phyloP scores from a whole-genome alignment of 2,329 filamentous ascomycete genomes.

The Pseudocercospora musae region DNA sequence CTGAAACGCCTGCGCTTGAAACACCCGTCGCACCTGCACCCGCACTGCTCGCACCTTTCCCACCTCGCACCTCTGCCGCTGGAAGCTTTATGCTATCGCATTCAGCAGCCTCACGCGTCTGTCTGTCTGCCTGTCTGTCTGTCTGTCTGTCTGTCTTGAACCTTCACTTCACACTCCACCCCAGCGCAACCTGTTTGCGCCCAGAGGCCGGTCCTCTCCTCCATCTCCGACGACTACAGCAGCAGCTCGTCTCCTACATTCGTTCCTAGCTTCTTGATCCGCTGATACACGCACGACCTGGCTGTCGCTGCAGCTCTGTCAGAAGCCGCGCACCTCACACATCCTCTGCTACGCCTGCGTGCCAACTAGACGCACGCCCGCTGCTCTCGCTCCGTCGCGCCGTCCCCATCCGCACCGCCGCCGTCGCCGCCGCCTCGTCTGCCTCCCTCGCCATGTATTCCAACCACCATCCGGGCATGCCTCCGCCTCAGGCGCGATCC shows the following conservation, averaged over 20 bases:
- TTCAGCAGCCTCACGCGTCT: not conserved
- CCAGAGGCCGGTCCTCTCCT: slow-evolving; percentile 25
- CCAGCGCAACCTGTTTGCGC: slow-evolving; percentile 7
- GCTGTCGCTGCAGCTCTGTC: slow-evolving; percentile 19
- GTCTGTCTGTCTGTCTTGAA: slow-evolving; percentile 12
- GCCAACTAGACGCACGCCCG: slow-evolving; percentile 8
- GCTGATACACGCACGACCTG: slow-evolving; percentile 20
- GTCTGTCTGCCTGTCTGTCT: no score
- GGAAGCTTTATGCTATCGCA: not conserved
- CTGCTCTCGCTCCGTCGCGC: slow-evolving; percentile 3
- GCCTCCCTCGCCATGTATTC: slow-evolving; percentile 43
- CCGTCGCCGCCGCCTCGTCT: not conserved
- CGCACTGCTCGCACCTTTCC: not conserved
- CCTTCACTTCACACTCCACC: slow-evolving; percentile 4
- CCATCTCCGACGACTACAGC: slow-evolving; percentile 12
- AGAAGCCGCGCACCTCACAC: slow-evolving; percentile 6
- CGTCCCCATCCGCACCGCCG: not conserved
- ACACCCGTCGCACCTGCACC: not conserved
- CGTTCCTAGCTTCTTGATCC: slow-evolving; percentile 10
- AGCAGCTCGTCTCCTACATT: slow-evolving; percentile 14
- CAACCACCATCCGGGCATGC: slow-evolving; percentile 72
- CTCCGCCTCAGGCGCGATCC: slow-evolving; percentile 66
- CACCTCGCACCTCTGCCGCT: not conserved
- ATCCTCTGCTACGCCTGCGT: slow-evolving; percentile 4
- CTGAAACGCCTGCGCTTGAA: slow-evolving; percentile 3